These are phyloP conservation scores for Uronychia binucleata DNA, from an alignment of 73 alveolate species.

Conservation along the genomic window DNA sequence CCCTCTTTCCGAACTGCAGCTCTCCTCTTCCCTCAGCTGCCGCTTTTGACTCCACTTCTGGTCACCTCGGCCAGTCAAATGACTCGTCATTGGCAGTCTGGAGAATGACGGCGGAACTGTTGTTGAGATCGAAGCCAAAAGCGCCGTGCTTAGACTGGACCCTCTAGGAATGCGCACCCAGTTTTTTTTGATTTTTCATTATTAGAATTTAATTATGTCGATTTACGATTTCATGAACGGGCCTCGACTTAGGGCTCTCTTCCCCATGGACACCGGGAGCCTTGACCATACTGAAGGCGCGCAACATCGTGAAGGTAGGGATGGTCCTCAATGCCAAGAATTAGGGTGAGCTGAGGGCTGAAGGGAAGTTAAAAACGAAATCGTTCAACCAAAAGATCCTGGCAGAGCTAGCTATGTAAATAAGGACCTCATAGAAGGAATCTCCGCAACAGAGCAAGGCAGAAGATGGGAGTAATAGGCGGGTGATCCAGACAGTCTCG, in stretches of 20 bases:
- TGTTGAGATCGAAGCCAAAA: neutral
- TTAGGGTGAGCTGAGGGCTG: too few relatives aligned
- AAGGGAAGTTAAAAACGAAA: too few relatives aligned
- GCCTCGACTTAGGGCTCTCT: neutral
- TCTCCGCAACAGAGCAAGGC: too few relatives aligned
- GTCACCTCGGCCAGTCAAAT: neutral
- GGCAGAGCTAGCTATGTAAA: too few relatives aligned
- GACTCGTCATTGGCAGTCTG: neutral
- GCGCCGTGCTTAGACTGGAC: neutral
- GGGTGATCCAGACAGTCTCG: neutral
- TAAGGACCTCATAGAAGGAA: too few relatives aligned
- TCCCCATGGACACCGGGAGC: too few relatives aligned
- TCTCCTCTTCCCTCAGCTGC: neutral
- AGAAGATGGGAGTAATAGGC: neutral
- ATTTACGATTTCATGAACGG: neutral
- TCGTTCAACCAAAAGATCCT: too few relatives aligned
- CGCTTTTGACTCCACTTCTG: neutral
- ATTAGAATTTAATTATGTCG: neutral
- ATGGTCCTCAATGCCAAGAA: too few relatives aligned
- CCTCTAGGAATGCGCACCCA: neutral
- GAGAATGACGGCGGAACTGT: neutral
- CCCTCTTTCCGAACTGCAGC: neutral
- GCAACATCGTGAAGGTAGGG: too few relatives aligned
- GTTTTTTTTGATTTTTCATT: neutral
- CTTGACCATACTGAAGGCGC: too few relatives aligned